Percentiles rank a stretch among this genome's conserved stretches.
Conservation (phyloP, 345 rosid genomes). For the Lepidium didymum region DNA sequence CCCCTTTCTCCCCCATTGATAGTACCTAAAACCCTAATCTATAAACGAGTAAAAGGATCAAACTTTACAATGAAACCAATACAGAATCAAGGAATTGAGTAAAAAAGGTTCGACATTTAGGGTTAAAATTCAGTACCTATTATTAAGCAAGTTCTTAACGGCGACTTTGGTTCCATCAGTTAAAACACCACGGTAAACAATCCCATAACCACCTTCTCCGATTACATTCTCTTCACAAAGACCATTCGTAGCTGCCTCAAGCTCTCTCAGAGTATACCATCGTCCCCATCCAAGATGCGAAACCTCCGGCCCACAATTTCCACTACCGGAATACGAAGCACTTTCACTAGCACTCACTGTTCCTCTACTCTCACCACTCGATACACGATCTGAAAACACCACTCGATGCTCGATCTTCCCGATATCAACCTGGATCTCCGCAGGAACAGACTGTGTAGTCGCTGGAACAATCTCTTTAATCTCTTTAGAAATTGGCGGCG, state of each 20-base stretch:
- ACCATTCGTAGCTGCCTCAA: conserved; percentile 63
- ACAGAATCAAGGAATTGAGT: background rate
- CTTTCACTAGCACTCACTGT: conserved; percentile 56
- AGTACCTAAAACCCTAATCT: background rate
- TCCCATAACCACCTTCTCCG: conserved; percentile 95
- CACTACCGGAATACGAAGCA: conserved; percentile 42
- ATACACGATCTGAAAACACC: conserved; percentile 61
- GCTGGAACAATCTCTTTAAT: conserved; percentile 66
- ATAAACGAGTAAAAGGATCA: background rate
- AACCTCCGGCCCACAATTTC: conserved; percentile 42
- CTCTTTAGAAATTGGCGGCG: conserved; percentile 65
- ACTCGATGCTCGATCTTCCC: conserved; percentile 92
- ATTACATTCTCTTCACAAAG: conserved; percentile 73
- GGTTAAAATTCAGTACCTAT: conserved; percentile 40
- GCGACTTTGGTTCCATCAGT: conserved; percentile 64
- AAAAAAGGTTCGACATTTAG: background rate
- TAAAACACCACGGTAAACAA: conserved; percentile 75
- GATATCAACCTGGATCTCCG: conserved; percentile 85
- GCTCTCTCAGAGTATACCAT: conserved; percentile 74
- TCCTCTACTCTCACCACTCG: conserved; percentile 78
- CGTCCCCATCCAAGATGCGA: conserved; percentile 57
- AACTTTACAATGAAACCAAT: background rate
- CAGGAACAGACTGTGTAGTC: conserved; percentile 28
- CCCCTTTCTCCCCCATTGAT: background rate
- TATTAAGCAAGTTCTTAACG: conserved; percentile 84